phyloP scores from a whole-genome alignment of 495 filamentous ascomycete species.

The Entonaema liquescens region DNA sequence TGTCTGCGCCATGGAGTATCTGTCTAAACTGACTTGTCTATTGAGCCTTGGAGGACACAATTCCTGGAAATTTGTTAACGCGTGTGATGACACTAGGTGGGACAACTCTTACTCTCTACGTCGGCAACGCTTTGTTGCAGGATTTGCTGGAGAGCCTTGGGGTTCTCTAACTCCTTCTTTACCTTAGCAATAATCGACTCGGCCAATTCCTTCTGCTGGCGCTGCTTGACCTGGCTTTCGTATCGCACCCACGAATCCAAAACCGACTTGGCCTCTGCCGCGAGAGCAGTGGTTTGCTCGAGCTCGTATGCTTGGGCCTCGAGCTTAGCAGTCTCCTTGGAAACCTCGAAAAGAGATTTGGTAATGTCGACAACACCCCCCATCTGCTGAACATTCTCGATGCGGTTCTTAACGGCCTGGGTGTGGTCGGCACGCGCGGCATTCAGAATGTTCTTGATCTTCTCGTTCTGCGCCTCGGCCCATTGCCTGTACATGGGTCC shows the following conservation, averaged over 20 bases:
- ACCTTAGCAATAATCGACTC: constrained; percentile 94
- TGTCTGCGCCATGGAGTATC: constrained; percentile 48
- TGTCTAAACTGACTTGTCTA: constrained; percentile 52
- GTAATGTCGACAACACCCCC: constrained; percentile 93
- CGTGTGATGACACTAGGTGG: neutral
- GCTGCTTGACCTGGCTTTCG: constrained; percentile 96
- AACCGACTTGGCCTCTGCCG: constrained; percentile 89
- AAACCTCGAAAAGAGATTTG: constrained; percentile 95
- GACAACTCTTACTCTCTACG: constrained; percentile 84
- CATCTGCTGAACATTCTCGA: constrained; percentile 92
- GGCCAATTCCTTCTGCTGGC: constrained; percentile 95
- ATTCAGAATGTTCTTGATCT: constrained; percentile 93
- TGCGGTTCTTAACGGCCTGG: constrained; percentile 89
- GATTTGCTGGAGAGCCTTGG: constrained; percentile 92
- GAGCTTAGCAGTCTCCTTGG: constrained; percentile 97
- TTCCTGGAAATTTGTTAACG: constrained; percentile 53
- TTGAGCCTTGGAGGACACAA: constrained; percentile 64
- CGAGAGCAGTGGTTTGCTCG: constrained; percentile 90
- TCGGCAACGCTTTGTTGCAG: constrained; percentile 93
- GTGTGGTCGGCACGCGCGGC: constrained; percentile 93
- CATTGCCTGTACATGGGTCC: constrained; percentile 92
- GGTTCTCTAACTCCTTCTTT: constrained; percentile 97
- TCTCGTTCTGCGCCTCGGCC: constrained; percentile 84
- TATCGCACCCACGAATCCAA: constrained; percentile 99
- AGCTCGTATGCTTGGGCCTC: constrained; percentile 96